phyloP scores from a whole-genome alignment of 164 flowering plant genomes.

The Vitis labrusca region DNA sequence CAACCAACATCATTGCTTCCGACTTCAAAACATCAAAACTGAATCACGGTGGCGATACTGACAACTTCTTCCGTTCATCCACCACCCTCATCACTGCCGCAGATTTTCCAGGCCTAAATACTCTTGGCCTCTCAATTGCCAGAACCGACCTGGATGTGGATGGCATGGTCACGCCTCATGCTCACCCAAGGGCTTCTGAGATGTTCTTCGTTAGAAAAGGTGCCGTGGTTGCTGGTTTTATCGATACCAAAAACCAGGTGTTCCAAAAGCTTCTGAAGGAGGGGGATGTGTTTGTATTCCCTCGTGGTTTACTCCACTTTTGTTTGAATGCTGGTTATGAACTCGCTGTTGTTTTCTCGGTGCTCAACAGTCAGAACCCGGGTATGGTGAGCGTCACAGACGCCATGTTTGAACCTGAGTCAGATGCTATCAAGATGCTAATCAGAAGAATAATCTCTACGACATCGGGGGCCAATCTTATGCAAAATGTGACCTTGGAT shows the following conservation, averaged over 20 bases:
- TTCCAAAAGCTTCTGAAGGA: conserved; percentile 32
- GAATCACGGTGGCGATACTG: conserved; percentile 28
- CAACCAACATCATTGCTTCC: conserved; percentile 26
- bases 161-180: conserved; percentile 43
- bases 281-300: conserved; percentile 59
- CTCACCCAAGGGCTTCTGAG: conserved; percentile 64
- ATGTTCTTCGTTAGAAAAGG: conserved; percentile 46
- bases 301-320: conserved; percentile 50
- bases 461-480: no score
- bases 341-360: conserved; percentile 35
- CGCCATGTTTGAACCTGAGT: conserved; percentile 30
- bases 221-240: conserved; percentile 43
- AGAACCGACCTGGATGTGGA: conserved; percentile 48
- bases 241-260: conserved; percentile 39
- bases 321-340: conserved; percentile 43
- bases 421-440: neutral
- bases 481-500: no score
- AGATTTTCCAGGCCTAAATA: conserved; percentile 58
- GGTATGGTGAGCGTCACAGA: conserved; percentile 33
- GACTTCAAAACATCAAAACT: conserved; percentile 45
- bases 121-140: conserved; percentile 49
- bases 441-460: no score
- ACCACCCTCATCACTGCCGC: conserved; percentile 35
- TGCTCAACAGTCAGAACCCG: conserved; percentile 58
- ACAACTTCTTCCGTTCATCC: conserved; percentile 29